phyloP scores from a whole-genome alignment of 1,139 yeast genomes.

The Pichia cactophila region DNA sequence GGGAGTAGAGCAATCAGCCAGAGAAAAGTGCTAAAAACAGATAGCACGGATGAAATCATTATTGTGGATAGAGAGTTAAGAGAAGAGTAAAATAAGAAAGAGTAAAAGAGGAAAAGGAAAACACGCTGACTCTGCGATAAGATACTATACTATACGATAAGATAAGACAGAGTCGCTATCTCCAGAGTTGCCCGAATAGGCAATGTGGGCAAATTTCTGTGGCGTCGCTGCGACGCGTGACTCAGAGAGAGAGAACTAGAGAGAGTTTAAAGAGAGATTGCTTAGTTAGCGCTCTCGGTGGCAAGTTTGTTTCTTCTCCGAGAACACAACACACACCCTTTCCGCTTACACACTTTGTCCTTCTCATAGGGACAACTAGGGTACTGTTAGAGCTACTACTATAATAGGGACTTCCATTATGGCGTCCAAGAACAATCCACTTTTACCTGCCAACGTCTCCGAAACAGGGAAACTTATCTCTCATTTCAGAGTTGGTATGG shows the following conservation, averaged over 20 bases:
- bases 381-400: neutral
- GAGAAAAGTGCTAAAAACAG: conserved; percentile 40
- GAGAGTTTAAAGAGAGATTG: too few relatives aligned
- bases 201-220: neutral
- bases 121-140: neutral
- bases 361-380: neutral
- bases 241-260: too few relatives aligned
- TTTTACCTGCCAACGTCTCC: conserved; percentile 4
- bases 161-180: neutral
- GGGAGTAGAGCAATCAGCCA: conserved; percentile 87
- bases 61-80: neutral
- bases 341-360: too few relatives aligned
- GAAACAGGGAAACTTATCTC: conserved; percentile 29
- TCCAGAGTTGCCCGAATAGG: neutral
- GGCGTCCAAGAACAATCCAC: conserved; percentile 4
- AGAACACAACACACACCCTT: neutral
- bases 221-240: too few relatives aligned
- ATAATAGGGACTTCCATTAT: neutral
- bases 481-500: conserved; percentile 51
- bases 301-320: neutral
- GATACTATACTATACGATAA: too few relatives aligned
- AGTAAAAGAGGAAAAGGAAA: neutral
- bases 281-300: neutral
- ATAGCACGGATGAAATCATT: conserved; percentile 2
- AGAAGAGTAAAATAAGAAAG: neutral